Percentiles rank a stretch among this genome's conserved stretches.
phyloP scores from a whole-genome alignment of 2,329 filamentous ascomycete genomes.

The Monosporascus cannonballus region DNA sequence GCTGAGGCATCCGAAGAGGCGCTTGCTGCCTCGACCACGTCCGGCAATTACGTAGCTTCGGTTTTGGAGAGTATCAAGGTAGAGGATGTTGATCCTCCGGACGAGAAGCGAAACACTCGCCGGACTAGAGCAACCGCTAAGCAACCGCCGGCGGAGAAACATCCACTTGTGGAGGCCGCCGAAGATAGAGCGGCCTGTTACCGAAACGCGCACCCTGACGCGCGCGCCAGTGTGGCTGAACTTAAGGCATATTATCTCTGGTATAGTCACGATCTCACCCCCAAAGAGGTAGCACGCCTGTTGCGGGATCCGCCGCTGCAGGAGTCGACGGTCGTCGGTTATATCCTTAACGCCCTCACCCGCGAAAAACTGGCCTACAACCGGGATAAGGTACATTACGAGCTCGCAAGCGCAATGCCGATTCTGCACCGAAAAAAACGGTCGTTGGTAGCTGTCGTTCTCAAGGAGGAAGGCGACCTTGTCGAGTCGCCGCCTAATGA shows the following conservation, averaged over 20 bases:
- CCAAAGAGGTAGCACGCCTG: conserved; percentile 44
- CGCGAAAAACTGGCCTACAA: conserved; percentile 46
- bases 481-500: no score
- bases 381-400: conserved; percentile 34
- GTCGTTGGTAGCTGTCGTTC: neutral
- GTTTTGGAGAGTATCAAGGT: conserved; percentile 17
- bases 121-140: neutral
- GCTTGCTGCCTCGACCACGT: conserved; percentile 6
- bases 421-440: conserved; percentile 5
- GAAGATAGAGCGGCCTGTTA: conserved; percentile 33
- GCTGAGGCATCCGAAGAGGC: conserved; percentile 18
- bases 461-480: neutral
- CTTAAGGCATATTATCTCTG: conserved; percentile 61
- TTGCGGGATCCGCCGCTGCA: conserved; percentile 57
- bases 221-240: conserved; percentile 16
- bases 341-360: conserved; percentile 52
- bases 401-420: conserved; percentile 35
- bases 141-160: conserved; percentile 20
- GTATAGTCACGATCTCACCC: conserved; percentile 46
- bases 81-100: conserved; percentile 11
- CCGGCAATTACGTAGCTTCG: conserved; percentile 10
- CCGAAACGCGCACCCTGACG: conserved; percentile 20
- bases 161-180: conserved; percentile 38
- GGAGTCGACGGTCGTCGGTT: conserved; percentile 47
- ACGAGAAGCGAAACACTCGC: conserved; percentile 4